phyloP scores from a whole-genome alignment of 2,329 filamentous ascomycete genomes.

The Sarocladium strictum region DNA sequence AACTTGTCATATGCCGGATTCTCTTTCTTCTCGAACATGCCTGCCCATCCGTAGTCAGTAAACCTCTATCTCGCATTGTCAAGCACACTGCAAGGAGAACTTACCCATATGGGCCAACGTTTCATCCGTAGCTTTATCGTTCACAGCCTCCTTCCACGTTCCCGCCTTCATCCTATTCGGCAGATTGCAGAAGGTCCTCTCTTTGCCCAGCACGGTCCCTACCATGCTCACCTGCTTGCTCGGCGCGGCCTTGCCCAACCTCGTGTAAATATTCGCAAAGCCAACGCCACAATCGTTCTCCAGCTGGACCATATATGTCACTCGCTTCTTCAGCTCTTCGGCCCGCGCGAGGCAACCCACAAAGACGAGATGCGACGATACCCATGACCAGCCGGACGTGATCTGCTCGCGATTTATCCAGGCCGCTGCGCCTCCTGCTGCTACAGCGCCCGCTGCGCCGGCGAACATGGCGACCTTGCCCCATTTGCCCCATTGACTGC shows the following conservation, averaged over 20 bases:
- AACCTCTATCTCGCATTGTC: too few species aligned
- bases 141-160: slow-evolving; percentile 66
- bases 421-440: slow-evolving; percentile 75
- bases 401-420: slow-evolving; percentile 82
- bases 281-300: slow-evolving; percentile 62
- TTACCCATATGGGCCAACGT: slow-evolving; percentile 69
- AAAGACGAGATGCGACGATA: slow-evolving; percentile 86
- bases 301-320: slow-evolving; percentile 61
- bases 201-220: slow-evolving; percentile 55
- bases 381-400: slow-evolving; percentile 71
- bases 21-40: slow-evolving; percentile 66
- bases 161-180: slow-evolving; percentile 51
- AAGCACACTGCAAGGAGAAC: slow-evolving; percentile 22
- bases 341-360: slow-evolving; percentile 82
- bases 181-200: slow-evolving; percentile 85
- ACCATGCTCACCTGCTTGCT: slow-evolving; percentile 47
- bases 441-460: slow-evolving; percentile 75
- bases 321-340: slow-evolving; percentile 71
- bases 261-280: slow-evolving; percentile 83
- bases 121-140: slow-evolving; percentile 75
- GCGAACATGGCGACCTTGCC: slow-evolving; percentile 81
- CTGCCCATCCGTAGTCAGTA: slow-evolving; percentile 27
- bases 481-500: slow-evolving; percentile 65
- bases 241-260: slow-evolving; percentile 64
- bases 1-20: slow-evolving; percentile 70